Evolutionary conservation across 2,329 filamentous ascomycete species (phyloP).

Genomic region (Aspergillus ochraceoroseus): DNA sequence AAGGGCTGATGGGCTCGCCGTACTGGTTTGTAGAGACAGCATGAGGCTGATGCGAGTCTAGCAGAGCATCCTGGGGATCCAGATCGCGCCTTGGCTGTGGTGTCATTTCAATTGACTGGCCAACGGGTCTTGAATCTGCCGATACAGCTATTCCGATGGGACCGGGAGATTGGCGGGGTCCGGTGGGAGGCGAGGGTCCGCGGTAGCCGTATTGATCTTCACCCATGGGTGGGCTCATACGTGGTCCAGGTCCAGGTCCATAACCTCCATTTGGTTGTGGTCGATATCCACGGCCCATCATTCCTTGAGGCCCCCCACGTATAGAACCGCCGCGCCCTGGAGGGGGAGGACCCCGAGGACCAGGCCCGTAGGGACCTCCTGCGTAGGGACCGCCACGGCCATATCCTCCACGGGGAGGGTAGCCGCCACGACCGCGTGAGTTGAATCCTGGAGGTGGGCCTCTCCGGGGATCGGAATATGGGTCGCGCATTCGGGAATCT

Average conservation of each 20-base stretch:
- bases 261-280: slow-evolving; percentile 52
- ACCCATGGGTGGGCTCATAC: slow-evolving; percentile 24
- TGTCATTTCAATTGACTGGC: slow-evolving; percentile 76
- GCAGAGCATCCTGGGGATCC: slow-evolving; percentile 34
- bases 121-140: slow-evolving; percentile 44
- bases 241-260: slow-evolving; percentile 37
- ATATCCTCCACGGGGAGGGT: slow-evolving; percentile 45
- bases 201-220: slow-evolving; percentile 28
- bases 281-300: slow-evolving; percentile 40
- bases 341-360: slow-evolving; percentile 32
- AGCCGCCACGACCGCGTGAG: slow-evolving; percentile 55
- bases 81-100: slow-evolving; percentile 50
- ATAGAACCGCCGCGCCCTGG: slow-evolving; percentile 42
- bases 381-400: slow-evolving; percentile 41
- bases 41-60: slow-evolving; percentile 23
- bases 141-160: slow-evolving; percentile 35
- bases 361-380: slow-evolving; percentile 14
- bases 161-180: slow-evolving; percentile 30
- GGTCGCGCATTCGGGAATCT: slow-evolving; percentile 41
- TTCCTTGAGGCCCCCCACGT: slow-evolving; percentile 36
- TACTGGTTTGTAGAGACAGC: slow-evolving; percentile 27
- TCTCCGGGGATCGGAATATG: slow-evolving; percentile 45
- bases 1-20: slow-evolving; percentile 51
- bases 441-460: slow-evolving; percentile 44
- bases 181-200: slow-evolving; percentile 20